These are phyloP conservation scores for Xylaria palmicola DNA, from an alignment of 495 filamentous ascomycete species.

Conservation along the genomic window DNA sequence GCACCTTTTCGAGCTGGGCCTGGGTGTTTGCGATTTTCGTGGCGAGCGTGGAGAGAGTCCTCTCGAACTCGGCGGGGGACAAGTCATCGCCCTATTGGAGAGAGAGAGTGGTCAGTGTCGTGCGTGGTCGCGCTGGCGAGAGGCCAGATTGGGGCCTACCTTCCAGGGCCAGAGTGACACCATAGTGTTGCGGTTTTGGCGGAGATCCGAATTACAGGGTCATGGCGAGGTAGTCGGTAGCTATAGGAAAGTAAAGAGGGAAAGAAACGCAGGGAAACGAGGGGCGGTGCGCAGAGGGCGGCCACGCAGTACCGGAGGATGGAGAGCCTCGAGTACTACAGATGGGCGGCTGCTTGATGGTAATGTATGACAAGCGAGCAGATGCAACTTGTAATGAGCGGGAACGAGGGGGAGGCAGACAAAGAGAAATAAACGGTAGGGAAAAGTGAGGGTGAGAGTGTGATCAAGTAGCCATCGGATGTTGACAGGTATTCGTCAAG, in stretches of 20 bases:
- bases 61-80: slow-evolving; percentile 91
- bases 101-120: slow-evolving; percentile 1
- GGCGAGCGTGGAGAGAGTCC: slow-evolving; percentile 75
- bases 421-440: neutral
- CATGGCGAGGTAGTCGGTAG: slow-evolving; percentile 18
- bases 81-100: slow-evolving; percentile 66
- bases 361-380: neutral
- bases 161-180: slow-evolving; percentile 82
- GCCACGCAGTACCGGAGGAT: neutral
- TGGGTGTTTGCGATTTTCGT: slow-evolving; percentile 74
- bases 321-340: neutral
- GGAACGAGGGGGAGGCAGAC: neutral
- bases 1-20: slow-evolving; percentile 66
- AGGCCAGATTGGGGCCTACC: slow-evolving; percentile 41
- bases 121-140: neutral
- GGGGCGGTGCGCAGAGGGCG: neutral
- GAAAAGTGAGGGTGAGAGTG: neutral
- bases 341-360: neutral
- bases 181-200: slow-evolving; percentile 50
- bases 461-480: neutral
- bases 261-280: neutral
- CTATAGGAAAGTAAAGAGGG: neutral
- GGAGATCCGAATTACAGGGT: slow-evolving; percentile 16
- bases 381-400: too few relatives aligned
- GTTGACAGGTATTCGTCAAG: too few relatives aligned